Percentiles rank a stretch among this genome's conserved stretches.
phyloP scores from a whole-genome alignment of 2,329 filamentous ascomycete genomes.

The Aspergillus intermedius region DNA sequence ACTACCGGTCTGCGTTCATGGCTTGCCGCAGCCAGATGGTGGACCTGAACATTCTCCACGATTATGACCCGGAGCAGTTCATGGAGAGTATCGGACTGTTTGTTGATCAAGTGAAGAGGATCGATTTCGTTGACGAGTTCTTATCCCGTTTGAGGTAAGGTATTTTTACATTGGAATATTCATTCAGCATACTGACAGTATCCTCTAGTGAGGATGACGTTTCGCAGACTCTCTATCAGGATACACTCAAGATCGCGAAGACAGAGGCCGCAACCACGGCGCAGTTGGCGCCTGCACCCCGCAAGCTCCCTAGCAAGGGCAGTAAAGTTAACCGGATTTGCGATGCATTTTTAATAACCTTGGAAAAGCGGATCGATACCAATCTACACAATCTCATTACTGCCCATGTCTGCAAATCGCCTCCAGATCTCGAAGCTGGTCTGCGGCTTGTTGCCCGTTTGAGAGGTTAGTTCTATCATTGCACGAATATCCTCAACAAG shows the following conservation, averaged over 20 bases:
- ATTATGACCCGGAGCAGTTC: conserved; percentile 84
- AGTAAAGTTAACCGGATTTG: conserved; percentile 83
- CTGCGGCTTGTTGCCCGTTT: conserved; percentile 71
- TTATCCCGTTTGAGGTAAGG: conserved; percentile 72
- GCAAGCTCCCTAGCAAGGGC: conserved; percentile 17
- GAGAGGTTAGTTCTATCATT: conserved; percentile 32
- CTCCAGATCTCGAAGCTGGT: conserved; percentile 82
- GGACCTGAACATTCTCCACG: conserved; percentile 95
- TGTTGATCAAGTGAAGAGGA: conserved; percentile 73
- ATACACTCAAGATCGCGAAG: conserved; percentile 58
- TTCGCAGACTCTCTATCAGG: conserved; percentile 84
- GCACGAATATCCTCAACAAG: neutral
- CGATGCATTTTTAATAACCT: conserved; percentile 67
- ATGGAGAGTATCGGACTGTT: conserved; percentile 69
- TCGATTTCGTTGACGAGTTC: conserved; percentile 82
- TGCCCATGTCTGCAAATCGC: conserved; percentile 86
- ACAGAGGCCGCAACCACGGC: conserved; percentile 19
- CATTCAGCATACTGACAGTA: conserved; percentile 21
- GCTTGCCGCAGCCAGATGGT: conserved; percentile 89
- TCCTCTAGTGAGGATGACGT: conserved; percentile 71
- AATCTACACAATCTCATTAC: conserved; percentile 89
- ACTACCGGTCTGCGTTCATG: conserved; percentile 78
- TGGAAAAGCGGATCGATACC: conserved; percentile 56
- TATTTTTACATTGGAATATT: neutral
- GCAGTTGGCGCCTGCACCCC: conserved; percentile 10